Evolutionary conservation across 768 basidiomycete genomes (phyloP), one percentile per base, ranked within the genome.

Genomic region (Boletus vinaceobasis): DNA sequence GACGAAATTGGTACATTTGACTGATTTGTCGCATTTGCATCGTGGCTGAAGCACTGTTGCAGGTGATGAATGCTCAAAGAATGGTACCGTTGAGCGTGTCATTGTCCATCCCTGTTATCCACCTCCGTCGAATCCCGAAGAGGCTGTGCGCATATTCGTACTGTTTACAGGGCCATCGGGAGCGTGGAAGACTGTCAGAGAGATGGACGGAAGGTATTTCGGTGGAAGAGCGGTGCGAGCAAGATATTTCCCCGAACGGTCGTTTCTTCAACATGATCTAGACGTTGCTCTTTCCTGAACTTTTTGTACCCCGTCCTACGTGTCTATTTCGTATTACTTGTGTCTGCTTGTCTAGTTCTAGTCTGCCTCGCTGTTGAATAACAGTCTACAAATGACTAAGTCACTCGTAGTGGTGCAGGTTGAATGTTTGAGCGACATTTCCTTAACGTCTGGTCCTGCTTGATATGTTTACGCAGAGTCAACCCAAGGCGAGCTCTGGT

Each of bases 141-240:
- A 93, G n/a, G 85, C 87, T 1, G 88, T 97, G 5, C 86, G 94
- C 48, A 87, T 98, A 50, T 98, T 97, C 66, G 88, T 98, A 15
- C 74, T 90, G 49, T 98, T 96, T 64, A 85, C 86, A 0, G 96
- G 95, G 1, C 90, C 91, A 5, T 94, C 82, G 0, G 96, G 93
- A 11, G 96, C 95, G 7, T 98, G 94, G 95, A 92, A 93, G 71
- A 94, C 93, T 0, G 91, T 95, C 3, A 83, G 93, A 45, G 93
- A 96, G 68, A 78, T 98, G 49, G 93, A 98, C 63, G 96, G 93
- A 21, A 79, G 95, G 29, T 96, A 82, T 67, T 98, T 98, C 65
- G 94, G 90, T 13, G 96, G 96, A 10, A 79, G 87, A 59, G 79
- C 80, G 15, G 90, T 96, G 31, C 77, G 87, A 42, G 93, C 93